Evolutionary conservation across 208 protist species (phyloP), one percentile per base, ranked within the genome.

Genomic region (Acanthamoeba triangularis): DNA sequence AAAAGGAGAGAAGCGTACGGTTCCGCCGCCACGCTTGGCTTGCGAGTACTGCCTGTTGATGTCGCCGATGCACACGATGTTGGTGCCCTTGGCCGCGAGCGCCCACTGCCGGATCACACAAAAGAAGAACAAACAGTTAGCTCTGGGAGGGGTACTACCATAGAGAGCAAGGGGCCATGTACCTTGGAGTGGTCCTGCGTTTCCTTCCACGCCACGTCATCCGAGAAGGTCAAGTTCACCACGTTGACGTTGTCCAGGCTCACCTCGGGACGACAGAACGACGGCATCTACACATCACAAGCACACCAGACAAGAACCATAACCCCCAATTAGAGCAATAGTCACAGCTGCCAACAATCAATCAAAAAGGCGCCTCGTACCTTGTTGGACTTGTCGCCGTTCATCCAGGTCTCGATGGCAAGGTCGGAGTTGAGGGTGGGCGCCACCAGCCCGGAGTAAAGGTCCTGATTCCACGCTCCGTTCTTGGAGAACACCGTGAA

Each of bases 31-130:
- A 56, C 96, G 63, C 25, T 92, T 95, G 28, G 61, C 72, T 82
- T 97, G 96, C 23, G 82, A 82, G 25, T 52, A 91, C 96, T 96
- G 95, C 61, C 96, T 63, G 87, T 97, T 97, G n/a, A 97, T 85
- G 94, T 95, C 96, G 65, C 96, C 96, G 30, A 97, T 96, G 80
- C 96, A 97, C 16, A 97, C 41, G 5, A 20, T 37, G 6, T 13
- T 11, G n/a, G 41, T 20, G 25, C 10, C 63, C 80, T 63, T 56
- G 28, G 28, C 10, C 25, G n/a, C 11, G 49, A 88, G 8, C 6
- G 49, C 80, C 80, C 80, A 88, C 80, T 88, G 44, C n/a, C 3
- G 28, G 28, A 65, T 8, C 18, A n/a, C 69, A 78, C 28, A 16
- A 14, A 11, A 78, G 56, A 61, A 61, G 20, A 61, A 16, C 3